Conservation (phyloP, 129 eudicot genomes). For the Rutidosis leptorrhynchoides region DNA sequence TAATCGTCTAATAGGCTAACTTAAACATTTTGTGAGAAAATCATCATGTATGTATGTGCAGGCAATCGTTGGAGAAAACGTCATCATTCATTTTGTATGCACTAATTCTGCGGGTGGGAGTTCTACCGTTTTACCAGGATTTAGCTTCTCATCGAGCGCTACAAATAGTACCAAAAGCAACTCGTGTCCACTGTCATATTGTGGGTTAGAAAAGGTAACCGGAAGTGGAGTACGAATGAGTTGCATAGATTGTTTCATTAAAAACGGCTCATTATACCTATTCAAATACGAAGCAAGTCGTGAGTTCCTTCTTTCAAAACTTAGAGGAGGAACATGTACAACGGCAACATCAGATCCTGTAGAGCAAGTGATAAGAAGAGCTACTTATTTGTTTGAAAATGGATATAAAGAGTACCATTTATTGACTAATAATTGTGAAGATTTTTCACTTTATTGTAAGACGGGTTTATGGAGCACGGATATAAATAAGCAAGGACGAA, state of each 20-base stretch:
- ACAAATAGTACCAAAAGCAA: background rate
- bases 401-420: background rate
- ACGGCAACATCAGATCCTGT: background rate
- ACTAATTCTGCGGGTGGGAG: background rate
- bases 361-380: conserved; percentile 10
- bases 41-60: too few relatives aligned
- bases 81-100: conserved; percentile 22
- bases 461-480: background rate
- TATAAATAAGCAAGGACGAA: conserved; percentile 6
- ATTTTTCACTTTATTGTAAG: conserved; percentile 8
- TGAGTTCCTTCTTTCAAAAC: background rate
- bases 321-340: conserved; percentile 20
- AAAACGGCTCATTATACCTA: conserved; percentile 10
- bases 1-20: too few relatives aligned
- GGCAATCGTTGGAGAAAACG: background rate
- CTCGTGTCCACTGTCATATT: background rate
- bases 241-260: conserved; percentile 18
- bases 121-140: background rate
- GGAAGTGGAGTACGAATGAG: conserved; percentile 7
- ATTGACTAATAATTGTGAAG: conserved; percentile 8
- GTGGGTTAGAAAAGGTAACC: conserved; percentile 5
- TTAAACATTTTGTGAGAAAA: too few relatives aligned
- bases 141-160: background rate
- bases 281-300: conserved; percentile 11
- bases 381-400: conserved; percentile 11